Conservation (phyloP, 2,329 filamentous ascomycete genomes). For the Diaporthe ampelina region DNA sequence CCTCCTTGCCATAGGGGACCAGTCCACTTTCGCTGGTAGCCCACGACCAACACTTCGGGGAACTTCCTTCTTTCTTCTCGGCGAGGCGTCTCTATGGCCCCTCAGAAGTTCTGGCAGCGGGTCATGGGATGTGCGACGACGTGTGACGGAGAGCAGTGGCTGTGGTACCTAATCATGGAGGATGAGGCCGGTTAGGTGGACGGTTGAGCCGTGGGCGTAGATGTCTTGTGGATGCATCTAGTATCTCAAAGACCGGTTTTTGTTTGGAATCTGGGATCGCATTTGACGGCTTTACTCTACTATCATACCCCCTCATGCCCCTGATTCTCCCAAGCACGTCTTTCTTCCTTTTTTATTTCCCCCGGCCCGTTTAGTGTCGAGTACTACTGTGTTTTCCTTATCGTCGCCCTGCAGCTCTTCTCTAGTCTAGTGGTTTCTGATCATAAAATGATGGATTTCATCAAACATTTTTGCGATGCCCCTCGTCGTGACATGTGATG, state of each 20-base stretch:
- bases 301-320: conserved; percentile 42
- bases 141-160: conserved; percentile 36
- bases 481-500: neutral
- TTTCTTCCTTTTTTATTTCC: conserved; percentile 38
- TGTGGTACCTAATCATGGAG: conserved; percentile 40
- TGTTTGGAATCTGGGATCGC: conserved; percentile 42
- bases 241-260: conserved; percentile 40
- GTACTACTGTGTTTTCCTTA: conserved; percentile 43
- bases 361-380: conserved; percentile 41
- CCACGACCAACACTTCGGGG: conserved; percentile 43
- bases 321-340: conserved; percentile 41
- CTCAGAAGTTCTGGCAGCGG: conserved; percentile 34
- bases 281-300: conserved; percentile 42
- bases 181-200: conserved; percentile 36
- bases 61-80: conserved; percentile 39
- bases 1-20: conserved; percentile 36
- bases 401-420: conserved; percentile 42
- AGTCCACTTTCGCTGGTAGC: conserved; percentile 41
- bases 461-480: conserved; percentile 20
- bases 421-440: conserved; percentile 42
- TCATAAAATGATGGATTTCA: conserved; percentile 42
- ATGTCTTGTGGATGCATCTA: conserved; percentile 39
- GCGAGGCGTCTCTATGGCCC: conserved; percentile 38
- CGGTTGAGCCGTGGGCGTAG: conserved; percentile 36
- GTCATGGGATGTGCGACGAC: conserved; percentile 33